These are phyloP conservation scores for Xylaria longipes DNA, from an alignment of 495 filamentous ascomycete genomes.

Conservation along the genomic window DNA sequence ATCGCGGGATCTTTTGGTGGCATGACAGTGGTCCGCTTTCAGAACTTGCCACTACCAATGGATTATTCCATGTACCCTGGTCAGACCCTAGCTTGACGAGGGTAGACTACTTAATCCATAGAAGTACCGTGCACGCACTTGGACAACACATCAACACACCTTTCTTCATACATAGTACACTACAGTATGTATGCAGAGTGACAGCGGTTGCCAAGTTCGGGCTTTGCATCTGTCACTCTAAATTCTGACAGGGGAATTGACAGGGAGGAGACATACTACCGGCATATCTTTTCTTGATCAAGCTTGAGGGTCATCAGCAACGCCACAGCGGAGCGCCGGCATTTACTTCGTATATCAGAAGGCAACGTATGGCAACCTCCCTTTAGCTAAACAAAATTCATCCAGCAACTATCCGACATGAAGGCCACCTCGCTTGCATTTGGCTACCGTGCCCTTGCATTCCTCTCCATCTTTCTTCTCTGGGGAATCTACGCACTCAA, in stretches of 20 bases:
- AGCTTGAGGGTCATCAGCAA: not conserved
- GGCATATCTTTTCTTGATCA: conserved; percentile 1
- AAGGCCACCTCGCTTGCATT: conserved; percentile 19
- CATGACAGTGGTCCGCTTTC: conserved; percentile 18
- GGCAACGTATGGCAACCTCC: not conserved
- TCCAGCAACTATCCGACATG: conserved; percentile 16
- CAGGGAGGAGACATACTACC: conserved; percentile 8
- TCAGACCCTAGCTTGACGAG: conserved; percentile 15
- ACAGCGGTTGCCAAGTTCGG: conserved; percentile 9
- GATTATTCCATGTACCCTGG: conserved; percentile 11
- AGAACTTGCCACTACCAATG: conserved; percentile 15
- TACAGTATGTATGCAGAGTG: not conserved
- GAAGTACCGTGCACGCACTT: conserved; percentile 20
- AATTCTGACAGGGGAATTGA: not conserved
- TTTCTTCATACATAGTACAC: conserved; percentile 4
- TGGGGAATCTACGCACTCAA: conserved; percentile 24
- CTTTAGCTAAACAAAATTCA: not conserved
- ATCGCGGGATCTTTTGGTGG: not conserved
- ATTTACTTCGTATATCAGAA: conserved; percentile 2
- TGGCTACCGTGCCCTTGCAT: conserved; percentile 19
- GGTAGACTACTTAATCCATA: conserved; percentile 11
- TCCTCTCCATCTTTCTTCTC: conserved; percentile 13
- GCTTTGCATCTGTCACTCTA: conserved; percentile 6
- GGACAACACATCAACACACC: not conserved
- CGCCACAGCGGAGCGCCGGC: not conserved